Conservation (phyloP, 345 rosid genomes). For the Eucalyptus grandis region DNA sequence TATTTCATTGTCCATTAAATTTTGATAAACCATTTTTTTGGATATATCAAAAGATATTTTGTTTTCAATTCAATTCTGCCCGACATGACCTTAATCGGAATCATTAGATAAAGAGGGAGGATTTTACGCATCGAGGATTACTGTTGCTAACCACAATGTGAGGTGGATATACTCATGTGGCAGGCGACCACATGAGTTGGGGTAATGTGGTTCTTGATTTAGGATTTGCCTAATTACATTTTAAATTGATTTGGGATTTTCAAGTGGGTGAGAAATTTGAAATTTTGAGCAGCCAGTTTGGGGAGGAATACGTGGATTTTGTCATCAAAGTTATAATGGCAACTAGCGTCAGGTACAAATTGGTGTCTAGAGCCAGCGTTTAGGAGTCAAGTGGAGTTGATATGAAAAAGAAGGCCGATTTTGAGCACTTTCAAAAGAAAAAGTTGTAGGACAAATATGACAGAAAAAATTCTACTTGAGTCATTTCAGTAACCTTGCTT, state of each 20-base stretch:
- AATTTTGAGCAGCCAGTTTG: neutral
- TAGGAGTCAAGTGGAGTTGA: neutral
- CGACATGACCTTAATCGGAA: accelerated
- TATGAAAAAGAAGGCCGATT: neutral
- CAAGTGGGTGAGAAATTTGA: neutral
- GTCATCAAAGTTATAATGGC: neutral
- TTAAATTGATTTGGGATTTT: neutral
- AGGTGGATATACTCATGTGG: neutral
- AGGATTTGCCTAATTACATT: neutral
- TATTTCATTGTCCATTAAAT: too few relatives aligned
- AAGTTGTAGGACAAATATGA: neutral
- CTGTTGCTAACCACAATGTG: neutral
- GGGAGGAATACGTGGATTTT: neutral
- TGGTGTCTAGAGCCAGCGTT: neutral
- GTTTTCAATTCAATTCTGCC: neutral
- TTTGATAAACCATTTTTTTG: accelerated
- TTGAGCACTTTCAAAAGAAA: neutral
- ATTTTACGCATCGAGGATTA: neutral
- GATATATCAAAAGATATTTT: neutral
- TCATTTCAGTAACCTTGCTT: neutral
- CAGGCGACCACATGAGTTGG: neutral
- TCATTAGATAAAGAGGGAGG: neutral
- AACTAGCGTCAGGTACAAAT: neutral
- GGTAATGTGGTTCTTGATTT: neutral
- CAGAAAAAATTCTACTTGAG: neutral